A percentile compares a stretch with the other conserved stretches of the same genome.
Evolutionary conservation across 163 green algal species (phyloP).

Genomic region (Volvox carteri): DNA sequence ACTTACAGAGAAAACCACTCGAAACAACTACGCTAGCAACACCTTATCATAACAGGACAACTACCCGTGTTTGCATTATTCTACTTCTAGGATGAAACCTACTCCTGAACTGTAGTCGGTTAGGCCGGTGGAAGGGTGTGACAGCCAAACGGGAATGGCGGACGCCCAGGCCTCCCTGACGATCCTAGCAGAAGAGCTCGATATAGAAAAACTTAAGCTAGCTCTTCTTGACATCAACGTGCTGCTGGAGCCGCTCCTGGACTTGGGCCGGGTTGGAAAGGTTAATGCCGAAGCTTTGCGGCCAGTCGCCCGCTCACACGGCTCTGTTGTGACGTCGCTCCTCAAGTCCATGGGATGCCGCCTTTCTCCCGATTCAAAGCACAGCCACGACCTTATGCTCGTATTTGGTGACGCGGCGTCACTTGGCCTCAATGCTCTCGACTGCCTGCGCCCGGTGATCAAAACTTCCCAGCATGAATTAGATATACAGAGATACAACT

Average conservation of each 20-base stretch:
- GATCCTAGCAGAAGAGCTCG: background rate
- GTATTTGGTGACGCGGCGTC: constrained; percentile 12
- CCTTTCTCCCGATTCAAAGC: background rate
- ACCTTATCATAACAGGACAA: too few relatives aligned
- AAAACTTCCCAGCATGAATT: constrained; percentile 43
- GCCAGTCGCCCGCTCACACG: background rate
- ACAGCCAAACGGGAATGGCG: background rate
- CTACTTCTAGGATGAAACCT: too few relatives aligned
- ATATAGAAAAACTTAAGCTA: background rate
- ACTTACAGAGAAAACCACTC: too few relatives aligned
- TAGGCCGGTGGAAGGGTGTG: background rate
- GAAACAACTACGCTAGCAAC: too few relatives aligned
- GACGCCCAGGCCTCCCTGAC: constrained; percentile 9
- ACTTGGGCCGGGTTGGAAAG: background rate
- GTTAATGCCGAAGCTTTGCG: constrained; percentile 14
- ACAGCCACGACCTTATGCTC: background rate
- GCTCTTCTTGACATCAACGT: background rate
- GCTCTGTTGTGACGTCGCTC: background rate
- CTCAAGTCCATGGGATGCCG: background rate
- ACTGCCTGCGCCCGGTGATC: constrained; percentile 32
- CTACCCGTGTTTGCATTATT: too few relatives aligned
- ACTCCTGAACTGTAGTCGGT: too few relatives aligned
- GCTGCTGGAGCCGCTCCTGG: constrained; percentile 3
- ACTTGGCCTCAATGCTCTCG: constrained; percentile 47
- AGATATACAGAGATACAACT: constrained; percentile 55